phyloP scores from a whole-genome alignment of 768 basidiomycete species.

The Pleurotus cornucopiae region DNA sequence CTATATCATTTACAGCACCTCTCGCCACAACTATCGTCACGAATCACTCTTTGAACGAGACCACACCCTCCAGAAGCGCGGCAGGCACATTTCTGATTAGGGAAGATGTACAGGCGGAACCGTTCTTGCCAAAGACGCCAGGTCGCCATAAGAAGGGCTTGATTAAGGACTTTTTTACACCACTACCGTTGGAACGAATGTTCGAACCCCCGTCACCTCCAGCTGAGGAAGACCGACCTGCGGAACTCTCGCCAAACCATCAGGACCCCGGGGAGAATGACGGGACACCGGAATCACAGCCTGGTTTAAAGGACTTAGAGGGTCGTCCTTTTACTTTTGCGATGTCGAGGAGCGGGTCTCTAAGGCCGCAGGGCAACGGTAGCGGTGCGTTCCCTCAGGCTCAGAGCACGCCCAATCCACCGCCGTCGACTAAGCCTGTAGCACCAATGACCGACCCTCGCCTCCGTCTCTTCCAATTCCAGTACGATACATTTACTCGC shows the following conservation, averaged over 20 bases:
- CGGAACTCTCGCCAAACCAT: constrained; percentile 10
- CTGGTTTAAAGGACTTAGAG: constrained; percentile 24
- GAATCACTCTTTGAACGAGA: constrained; percentile 30
- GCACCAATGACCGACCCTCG: constrained; percentile 62
- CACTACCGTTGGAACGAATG: constrained; percentile 83
- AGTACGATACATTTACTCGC: constrained; percentile 95
- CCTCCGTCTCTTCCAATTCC: constrained; percentile 84
- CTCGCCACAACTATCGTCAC: constrained; percentile 52
- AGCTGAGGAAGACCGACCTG: constrained; percentile 14
- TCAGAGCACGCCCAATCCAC: constrained; percentile 55
- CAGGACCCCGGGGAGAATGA: constrained; percentile 28
- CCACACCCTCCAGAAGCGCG: constrained; percentile 22
- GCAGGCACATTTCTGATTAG: constrained; percentile 76
- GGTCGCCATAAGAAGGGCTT: constrained; percentile 52
- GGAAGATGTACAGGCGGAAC: constrained; percentile 54
- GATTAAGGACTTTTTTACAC: constrained; percentile 85
- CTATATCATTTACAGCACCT: constrained; percentile 56
- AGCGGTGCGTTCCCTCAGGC: constrained; percentile 42
- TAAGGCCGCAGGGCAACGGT: constrained; percentile 23
- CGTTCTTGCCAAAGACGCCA: constrained; percentile 64
- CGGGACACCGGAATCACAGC: constrained; percentile 29
- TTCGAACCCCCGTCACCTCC: constrained; percentile 92
- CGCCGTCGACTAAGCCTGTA: constrained; percentile 20
- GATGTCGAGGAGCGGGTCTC: constrained; percentile 38
- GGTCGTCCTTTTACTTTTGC: constrained; percentile 75